phyloP scores from a whole-genome alignment of 2,329 filamentous ascomycete species.

The Pseudonectria buxi region DNA sequence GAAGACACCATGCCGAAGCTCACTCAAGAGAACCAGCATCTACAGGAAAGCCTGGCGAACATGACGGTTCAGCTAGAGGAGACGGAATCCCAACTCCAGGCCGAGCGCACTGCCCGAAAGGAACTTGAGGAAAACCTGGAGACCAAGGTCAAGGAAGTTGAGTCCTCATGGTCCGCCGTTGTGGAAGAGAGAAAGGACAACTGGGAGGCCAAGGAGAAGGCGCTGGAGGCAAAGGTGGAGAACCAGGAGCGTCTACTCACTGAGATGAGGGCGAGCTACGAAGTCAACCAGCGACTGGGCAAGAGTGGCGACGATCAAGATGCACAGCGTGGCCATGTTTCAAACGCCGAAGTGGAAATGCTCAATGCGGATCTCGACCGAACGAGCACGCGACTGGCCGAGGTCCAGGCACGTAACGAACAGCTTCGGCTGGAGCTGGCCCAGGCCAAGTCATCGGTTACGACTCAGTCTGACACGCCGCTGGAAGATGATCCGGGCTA shows the following conservation, averaged over 20 bases:
- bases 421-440: conserved; percentile 86
- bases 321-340: conserved; percentile 58
- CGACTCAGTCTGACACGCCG: conserved; percentile 51
- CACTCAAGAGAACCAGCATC: conserved; percentile 76
- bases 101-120: conserved; percentile 66
- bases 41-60: conserved; percentile 71
- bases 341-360: conserved; percentile 88
- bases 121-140: conserved; percentile 73
- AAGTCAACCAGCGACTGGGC: conserved; percentile 85
- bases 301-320: conserved; percentile 58
- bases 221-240: conserved; percentile 86
- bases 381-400: conserved; percentile 77
- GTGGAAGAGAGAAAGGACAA: conserved; percentile 92
- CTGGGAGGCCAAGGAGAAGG: conserved; percentile 90
- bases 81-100: conserved; percentile 70
- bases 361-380: conserved; percentile 86
- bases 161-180: conserved; percentile 83
- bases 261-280: conserved; percentile 94
- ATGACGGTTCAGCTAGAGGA: conserved; percentile 79
- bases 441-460: conserved; percentile 66
- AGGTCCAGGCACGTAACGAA: conserved; percentile 91
- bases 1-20: conserved; percentile 90
- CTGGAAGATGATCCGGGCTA: conserved; percentile 87
- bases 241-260: conserved; percentile 87
- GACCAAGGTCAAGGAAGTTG: conserved; percentile 77